These are phyloP conservation scores for Microbotryum saponariae DNA, from an alignment of 1,284 basidiomycete genomes.

Conservation along the genomic window DNA sequence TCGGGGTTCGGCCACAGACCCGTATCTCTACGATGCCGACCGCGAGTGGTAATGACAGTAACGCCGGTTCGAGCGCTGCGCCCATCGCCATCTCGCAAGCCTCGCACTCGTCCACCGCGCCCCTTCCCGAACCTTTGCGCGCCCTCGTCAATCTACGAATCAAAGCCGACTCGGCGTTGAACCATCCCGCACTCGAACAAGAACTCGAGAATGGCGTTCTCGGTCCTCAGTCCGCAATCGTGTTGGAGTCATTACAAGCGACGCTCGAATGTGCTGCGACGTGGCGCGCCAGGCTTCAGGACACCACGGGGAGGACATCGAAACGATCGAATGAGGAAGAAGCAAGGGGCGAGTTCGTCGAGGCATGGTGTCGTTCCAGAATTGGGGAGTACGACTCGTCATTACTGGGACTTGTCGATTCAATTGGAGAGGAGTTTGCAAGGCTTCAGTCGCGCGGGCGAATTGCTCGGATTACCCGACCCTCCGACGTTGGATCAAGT, in stretches of 20 bases:
- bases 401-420: constrained; percentile 2
- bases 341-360: constrained; percentile 14
- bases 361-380: constrained; percentile 23
- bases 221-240: constrained; percentile 3
- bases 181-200: constrained; percentile 9
- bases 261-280: constrained; percentile 2
- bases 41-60: too few relatives aligned
- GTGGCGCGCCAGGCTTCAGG: not conserved
- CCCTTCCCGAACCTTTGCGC: constrained; percentile 12
- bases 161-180: constrained; percentile 15
- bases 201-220: constrained; percentile 10
- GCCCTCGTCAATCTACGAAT: constrained; percentile 5
- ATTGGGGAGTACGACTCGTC: constrained; percentile 27
- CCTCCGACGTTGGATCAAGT: constrained; percentile 19
- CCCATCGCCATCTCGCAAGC: constrained; percentile 13
- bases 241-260: constrained; percentile 7
- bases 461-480: constrained; percentile 17
- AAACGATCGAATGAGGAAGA: constrained; percentile 9
- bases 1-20: too few relatives aligned
- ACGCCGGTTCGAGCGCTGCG: not conserved
- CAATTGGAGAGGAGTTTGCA: constrained; percentile 9
- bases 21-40: too few relatives aligned
- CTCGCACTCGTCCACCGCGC: not conserved
- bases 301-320: too few relatives aligned
- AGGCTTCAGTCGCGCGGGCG: constrained; percentile 7